Evolutionary conservation across 2,329 filamentous ascomycete genomes (phyloP).

Genomic region (Thelonectria rubi): DNA sequence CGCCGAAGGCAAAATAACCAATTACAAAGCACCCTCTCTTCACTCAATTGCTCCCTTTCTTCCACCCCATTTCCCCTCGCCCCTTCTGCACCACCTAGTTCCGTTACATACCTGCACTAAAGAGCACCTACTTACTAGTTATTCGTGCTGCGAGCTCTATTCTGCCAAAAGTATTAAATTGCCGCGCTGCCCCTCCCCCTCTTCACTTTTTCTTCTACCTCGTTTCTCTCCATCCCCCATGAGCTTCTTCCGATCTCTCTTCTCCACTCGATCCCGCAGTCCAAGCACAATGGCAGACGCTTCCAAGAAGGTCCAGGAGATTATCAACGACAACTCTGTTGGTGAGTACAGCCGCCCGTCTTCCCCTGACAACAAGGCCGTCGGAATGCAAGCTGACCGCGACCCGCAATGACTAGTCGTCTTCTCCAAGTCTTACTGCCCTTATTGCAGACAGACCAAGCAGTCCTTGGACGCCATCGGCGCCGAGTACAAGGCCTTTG

Average conservation of each 20-base stretch:
- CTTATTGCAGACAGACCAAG: slow-evolving; percentile 88
- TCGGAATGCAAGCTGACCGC: slow-evolving; percentile 2
- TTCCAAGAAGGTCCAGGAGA: slow-evolving; percentile 81
- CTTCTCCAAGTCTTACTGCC: slow-evolving; percentile 97
- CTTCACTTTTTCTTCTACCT: slow-evolving; percentile 10
- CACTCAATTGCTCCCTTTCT: background rate
- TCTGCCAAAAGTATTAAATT: slow-evolving; percentile 27
- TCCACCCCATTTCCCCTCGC: background rate
- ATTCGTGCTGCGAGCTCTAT: background rate
- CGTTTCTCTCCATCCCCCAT: slow-evolving; percentile 45
- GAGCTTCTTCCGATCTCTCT: slow-evolving; percentile 78
- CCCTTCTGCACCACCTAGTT: background rate
- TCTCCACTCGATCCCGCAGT: slow-evolving; percentile 66
- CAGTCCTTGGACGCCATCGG: slow-evolving; percentile 72
- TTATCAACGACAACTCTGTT: slow-evolving; percentile 91
- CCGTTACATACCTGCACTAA: background rate
- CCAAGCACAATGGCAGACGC: slow-evolving; percentile 82
- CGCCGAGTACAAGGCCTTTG: slow-evolving; percentile 78
- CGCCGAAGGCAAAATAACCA: slow-evolving; percentile 4
- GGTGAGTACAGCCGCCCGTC: slow-evolving; percentile 58
- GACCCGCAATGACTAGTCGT: slow-evolving; percentile 67
- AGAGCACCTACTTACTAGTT: background rate
- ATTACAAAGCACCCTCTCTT: slow-evolving; percentile 31
- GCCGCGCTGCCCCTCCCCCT: slow-evolving; percentile 25
- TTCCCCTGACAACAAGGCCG: background rate